Base-by-base conservation (phyloP, 177 flowering plant genomes). In the Vitis hybrid region DNA sequence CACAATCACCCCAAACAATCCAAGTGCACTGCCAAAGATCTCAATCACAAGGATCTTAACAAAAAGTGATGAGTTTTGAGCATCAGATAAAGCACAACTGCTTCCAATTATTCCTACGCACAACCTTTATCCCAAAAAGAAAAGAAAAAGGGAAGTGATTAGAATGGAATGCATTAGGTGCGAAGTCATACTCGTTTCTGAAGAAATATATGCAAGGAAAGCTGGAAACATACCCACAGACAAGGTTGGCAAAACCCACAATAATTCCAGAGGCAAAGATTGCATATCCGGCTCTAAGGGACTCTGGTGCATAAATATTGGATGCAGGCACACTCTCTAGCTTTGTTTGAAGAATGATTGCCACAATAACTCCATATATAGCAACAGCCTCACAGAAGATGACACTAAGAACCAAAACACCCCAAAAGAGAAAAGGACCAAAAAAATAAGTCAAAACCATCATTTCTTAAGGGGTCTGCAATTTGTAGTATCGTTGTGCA, bases 331-430 rank as follows among this genome's bases (percentile, higher is more conserved):
- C 99, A 65, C 94, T 92, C 80, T 93, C 99, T 57, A 95, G 76
- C 82, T 95, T 95, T 54, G 99, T 95, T 78, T 95, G 99, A 31
- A 95, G 83, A 74, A 95, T 95, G 75, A 95, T 95, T 33, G 99
- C 99, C 67, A 95, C 98, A 57, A 95, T 95, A 65, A 95, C 99
- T 28, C 99, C 99, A 81, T 95, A 95, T 70, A 95, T 95, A 63
- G 99, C 98, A 74, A 95, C 99, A 73, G 99, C 99, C 78, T 95
- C 99, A 76, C 99, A 93, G 76, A 95, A 95, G 51, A 95, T 95
- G 5, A 95, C 98, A 85, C 99, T 95, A 92, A 63, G 69, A 78
- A 38, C 9, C 31, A 0, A 0, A 38, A 5, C 47, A 38, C 47
- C 9, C 9, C 47, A 5, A 38, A 38, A 38, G 47, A 38, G 9